A percentile compares a stretch with the other conserved stretches of the same genome.
Evolutionary conservation across 805 yeast genomes (phyloP).

Genomic region (Geotrichum ghanense): DNA sequence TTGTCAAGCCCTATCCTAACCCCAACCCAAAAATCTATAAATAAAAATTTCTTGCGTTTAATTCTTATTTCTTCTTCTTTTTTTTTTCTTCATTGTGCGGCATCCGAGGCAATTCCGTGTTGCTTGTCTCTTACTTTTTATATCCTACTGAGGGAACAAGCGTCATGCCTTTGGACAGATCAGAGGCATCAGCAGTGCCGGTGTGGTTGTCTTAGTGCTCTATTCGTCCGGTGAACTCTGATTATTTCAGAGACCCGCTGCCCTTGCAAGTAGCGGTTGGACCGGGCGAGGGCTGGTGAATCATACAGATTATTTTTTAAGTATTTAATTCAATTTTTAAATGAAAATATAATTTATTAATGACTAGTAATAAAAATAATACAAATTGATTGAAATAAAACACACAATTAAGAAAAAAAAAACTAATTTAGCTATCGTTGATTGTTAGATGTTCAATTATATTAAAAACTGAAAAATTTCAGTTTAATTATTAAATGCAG

Average conservation of each 20-base stretch:
- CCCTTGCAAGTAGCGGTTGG: slow-evolving; percentile 30
- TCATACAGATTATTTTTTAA: slow-evolving; percentile 45
- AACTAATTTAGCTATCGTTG: no score
- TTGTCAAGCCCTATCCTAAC: slow-evolving; percentile 6
- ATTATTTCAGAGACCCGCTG: slow-evolving; percentile 8
- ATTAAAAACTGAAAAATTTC: no score
- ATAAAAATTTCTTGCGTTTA: slow-evolving; percentile 3
- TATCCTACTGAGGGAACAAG: slow-evolving; percentile 33
- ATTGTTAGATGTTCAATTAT: no score
- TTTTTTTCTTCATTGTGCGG: slow-evolving; percentile 39
- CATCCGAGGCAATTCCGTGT: slow-evolving; percentile 72
- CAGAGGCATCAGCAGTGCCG: slow-evolving; percentile 18
- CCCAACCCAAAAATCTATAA: not conserved
- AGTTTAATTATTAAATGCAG: no score
- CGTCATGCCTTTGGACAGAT: slow-evolving; percentile 69
- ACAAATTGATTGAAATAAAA: no score
- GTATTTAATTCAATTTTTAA: no score
- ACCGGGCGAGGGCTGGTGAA: slow-evolving; percentile 53
- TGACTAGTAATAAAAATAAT: no score
- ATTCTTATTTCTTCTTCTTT: slow-evolving; percentile 6
- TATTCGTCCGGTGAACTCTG: slow-evolving; percentile 26
- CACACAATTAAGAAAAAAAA: no score
- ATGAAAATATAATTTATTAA: no score
- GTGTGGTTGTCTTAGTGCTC: slow-evolving; percentile 53
- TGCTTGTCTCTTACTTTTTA: slow-evolving; percentile 36